Conservation (phyloP, 495 filamentous ascomycete species). For the Aspergillus nidulans region DNA sequence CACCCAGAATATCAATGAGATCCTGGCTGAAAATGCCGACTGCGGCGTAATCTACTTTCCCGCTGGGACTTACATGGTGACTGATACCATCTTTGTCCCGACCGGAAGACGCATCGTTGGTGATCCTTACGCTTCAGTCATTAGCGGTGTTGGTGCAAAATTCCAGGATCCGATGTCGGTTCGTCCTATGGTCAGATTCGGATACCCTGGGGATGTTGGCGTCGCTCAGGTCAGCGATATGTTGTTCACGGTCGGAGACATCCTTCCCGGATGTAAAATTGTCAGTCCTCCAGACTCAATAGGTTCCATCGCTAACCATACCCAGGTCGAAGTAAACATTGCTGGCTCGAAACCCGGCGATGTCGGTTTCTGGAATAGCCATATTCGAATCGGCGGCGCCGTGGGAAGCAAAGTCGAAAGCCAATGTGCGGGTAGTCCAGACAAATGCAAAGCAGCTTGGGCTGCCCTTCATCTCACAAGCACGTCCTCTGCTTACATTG, state of each 20-base stretch:
- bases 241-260: slow-evolving; percentile 44
- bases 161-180: slow-evolving; percentile 47
- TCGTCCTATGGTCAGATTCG: slow-evolving; percentile 49
- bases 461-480: slow-evolving; percentile 45
- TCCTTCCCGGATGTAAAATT: slow-evolving; percentile 44
- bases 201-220: slow-evolving; percentile 49
- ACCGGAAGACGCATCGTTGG: slow-evolving; percentile 46
- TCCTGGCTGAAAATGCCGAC: slow-evolving; percentile 39
- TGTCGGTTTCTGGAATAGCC: slow-evolving; percentile 53
- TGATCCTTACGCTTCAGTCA: slow-evolving; percentile 41
- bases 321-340: slow-evolving; percentile 45
- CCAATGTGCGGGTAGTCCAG: slow-evolving; percentile 30
- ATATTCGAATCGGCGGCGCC: slow-evolving; percentile 51
- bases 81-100: slow-evolving; percentile 50
- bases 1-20: slow-evolving; percentile 44
- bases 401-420: slow-evolving; percentile 40
- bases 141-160: slow-evolving; percentile 39
- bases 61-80: slow-evolving; percentile 54
- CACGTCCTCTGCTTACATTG: slow-evolving; percentile 49
- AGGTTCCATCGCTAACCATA: background rate
- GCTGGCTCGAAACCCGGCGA: slow-evolving; percentile 49
- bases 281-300: slow-evolving; percentile 14
- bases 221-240: slow-evolving; percentile 52
- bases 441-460: slow-evolving; percentile 49
- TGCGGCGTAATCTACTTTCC: slow-evolving; percentile 54